Percentiles rank a stretch among this genome's conserved stretches.
These are phyloP conservation scores for Alternaria sp. DNA, from an alignment of 2,329 filamentous ascomycete genomes.

Conservation along the genomic window DNA sequence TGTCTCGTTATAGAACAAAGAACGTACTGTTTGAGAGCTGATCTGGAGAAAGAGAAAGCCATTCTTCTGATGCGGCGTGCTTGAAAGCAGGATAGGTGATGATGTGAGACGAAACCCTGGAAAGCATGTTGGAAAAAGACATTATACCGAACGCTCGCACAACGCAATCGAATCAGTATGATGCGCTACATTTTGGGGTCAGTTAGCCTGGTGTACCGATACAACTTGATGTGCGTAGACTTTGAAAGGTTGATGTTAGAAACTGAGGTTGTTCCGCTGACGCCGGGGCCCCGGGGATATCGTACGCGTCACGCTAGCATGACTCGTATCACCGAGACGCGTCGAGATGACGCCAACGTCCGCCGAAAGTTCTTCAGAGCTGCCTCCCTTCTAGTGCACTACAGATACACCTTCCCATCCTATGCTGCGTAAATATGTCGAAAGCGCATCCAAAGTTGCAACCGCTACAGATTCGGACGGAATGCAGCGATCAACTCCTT, in stretches of 20 bases:
- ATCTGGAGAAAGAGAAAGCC: neutral
- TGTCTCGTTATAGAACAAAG: neutral
- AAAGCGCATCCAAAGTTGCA: neutral
- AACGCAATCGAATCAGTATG: neutral
- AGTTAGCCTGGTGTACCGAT: neutral
- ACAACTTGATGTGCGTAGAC: neutral
- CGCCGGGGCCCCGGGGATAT: neutral
- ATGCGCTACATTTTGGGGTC: neutral
- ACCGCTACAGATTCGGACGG: neutral
- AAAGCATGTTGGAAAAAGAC: neutral
- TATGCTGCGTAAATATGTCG: neutral
- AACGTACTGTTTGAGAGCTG: neutral
- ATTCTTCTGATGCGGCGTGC: neutral
- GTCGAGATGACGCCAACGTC: neutral
- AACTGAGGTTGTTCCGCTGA: neutral
- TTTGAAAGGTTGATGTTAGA: neutral
- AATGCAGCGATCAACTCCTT: neutral
- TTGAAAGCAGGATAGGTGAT: neutral
- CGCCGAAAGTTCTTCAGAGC: neutral
- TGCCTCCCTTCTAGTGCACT: neutral
- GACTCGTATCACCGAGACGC: neutral
- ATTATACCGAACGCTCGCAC: neutral
- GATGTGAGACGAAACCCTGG: neutral
- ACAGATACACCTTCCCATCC: neutral
- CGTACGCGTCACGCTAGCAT: neutral